Evolutionary conservation across 345 rosid species (phyloP).

Genomic region (Acer saccharum): DNA sequence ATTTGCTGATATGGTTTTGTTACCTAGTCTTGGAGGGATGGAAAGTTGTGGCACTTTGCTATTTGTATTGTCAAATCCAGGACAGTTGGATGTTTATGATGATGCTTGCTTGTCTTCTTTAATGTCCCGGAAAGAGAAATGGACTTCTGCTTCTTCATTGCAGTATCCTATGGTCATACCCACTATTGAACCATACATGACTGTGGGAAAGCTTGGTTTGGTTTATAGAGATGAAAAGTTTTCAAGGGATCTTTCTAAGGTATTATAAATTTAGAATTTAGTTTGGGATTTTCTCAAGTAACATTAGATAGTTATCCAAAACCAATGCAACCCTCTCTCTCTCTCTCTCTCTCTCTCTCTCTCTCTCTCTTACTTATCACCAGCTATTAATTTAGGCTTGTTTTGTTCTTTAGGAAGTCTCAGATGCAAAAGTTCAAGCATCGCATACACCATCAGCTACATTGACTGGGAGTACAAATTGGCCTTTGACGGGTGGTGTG

Average conservation of each 20-base stretch:
- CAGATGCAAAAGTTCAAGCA: slow-evolving; percentile 55
- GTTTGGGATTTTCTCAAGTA: not conserved
- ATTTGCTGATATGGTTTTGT: slow-evolving; percentile 79
- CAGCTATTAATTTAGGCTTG: slow-evolving; percentile 24
- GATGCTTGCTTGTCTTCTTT: slow-evolving; percentile 53
- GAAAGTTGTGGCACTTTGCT: slow-evolving; percentile 41
- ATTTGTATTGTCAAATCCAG: slow-evolving; percentile 71
- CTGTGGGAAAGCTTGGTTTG: slow-evolving; percentile 49
- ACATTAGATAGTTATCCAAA: not conserved
- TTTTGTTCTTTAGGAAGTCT: slow-evolving; percentile 50
- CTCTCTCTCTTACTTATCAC: not conserved
- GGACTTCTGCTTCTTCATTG: slow-evolving; percentile 44
- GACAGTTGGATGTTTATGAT: slow-evolving; percentile 69
- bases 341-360: too few species aligned
- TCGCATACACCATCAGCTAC: slow-evolving; percentile 36
- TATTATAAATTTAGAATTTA: slow-evolving; percentile 27
- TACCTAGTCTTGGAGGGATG: slow-evolving; percentile 47
- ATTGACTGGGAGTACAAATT: slow-evolving; percentile 37
- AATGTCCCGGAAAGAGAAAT: slow-evolving; percentile 49
- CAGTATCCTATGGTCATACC: slow-evolving; percentile 62
- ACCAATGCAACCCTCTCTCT: not conserved
- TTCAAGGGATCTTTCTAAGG: slow-evolving; percentile 60
- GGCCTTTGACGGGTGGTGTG: slow-evolving; percentile 90
- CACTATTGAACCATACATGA: slow-evolving; percentile 60
- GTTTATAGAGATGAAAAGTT: slow-evolving; percentile 40